Conservation (phyloP, 805 yeast genomes). For the Wickerhamiella bombiphila region DNA sequence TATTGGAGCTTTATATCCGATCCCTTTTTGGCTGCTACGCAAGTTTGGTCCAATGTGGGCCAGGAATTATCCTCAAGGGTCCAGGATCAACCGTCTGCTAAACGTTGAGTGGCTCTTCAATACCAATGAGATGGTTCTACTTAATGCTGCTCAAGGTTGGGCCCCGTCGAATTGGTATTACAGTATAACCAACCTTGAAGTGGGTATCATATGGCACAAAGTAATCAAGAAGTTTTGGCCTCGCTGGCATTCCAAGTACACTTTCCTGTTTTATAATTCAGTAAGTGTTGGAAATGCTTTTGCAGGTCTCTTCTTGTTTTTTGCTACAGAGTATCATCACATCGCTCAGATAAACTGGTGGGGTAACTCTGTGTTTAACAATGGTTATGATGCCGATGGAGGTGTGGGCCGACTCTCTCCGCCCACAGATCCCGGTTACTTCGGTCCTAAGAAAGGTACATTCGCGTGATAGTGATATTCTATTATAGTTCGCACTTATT, state of each 20-base stretch:
- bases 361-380: slow-evolving; percentile 36
- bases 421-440: slow-evolving; percentile 20
- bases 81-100: neutral
- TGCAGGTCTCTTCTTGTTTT: slow-evolving; percentile 32
- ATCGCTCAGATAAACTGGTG: slow-evolving; percentile 39
- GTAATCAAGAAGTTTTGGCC: slow-evolving; percentile 29
- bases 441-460: slow-evolving; percentile 19
- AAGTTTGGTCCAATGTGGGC: slow-evolving; percentile 6
- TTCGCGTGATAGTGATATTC: slow-evolving; percentile 11
- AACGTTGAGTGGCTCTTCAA: slow-evolving; percentile 2
- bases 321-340: slow-evolving; percentile 25
- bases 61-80: neutral
- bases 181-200: slow-evolving; percentile 28
- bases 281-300: slow-evolving; percentile 37
- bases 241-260: slow-evolving; percentile 40
- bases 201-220: slow-evolving; percentile 32
- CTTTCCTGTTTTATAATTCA: slow-evolving; percentile 35
- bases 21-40: slow-evolving; percentile 11
- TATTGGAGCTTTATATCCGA: slow-evolving; percentile 29
- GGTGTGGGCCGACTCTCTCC: slow-evolving; percentile 6
- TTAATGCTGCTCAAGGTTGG: slow-evolving; percentile 13
- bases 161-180: slow-evolving; percentile 34
- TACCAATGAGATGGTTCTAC: slow-evolving; percentile 7
- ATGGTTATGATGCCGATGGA: slow-evolving; percentile 5
- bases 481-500: too few relatives aligned